Evolutionary conservation across 176 grass and related monocot species (phyloP).

Genomic region (Pontederia crassipes): DNA sequence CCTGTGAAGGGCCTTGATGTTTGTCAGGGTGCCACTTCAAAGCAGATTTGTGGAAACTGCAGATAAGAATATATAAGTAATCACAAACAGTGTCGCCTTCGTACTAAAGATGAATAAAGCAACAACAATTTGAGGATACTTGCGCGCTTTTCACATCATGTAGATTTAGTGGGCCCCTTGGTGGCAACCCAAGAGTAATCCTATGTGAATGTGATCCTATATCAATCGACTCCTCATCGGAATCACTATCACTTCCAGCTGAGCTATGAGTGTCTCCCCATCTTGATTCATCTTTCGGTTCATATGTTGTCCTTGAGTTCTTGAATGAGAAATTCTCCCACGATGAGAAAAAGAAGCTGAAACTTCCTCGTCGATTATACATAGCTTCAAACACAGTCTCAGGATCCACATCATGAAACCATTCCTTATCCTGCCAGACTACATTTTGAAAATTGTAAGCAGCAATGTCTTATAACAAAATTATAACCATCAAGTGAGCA

Average conservation of each 20-base stretch:
- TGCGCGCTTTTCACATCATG: conserved; percentile 83
- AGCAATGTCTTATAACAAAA: conserved; percentile 8
- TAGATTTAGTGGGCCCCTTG: conserved; percentile 46
- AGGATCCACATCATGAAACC: conserved; percentile 43
- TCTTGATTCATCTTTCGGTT: conserved; percentile 33
- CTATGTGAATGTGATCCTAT: conserved; percentile 53
- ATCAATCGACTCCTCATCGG: conserved; percentile 30
- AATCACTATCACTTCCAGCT: conserved; percentile 31
- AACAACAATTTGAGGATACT: conserved; percentile 19
- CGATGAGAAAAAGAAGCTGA: conserved; percentile 49
- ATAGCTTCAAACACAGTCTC: conserved; percentile 55
- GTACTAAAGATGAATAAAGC: background rate
- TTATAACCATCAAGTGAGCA: background rate
- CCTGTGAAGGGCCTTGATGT: conserved; percentile 71
- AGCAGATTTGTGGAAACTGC: conserved; percentile 59
- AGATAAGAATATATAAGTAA: background rate
- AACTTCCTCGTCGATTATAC: conserved; percentile 31
- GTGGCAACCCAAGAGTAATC: conserved; percentile 46
- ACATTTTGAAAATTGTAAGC: background rate
- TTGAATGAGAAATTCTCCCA: conserved; percentile 54
- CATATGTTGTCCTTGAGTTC: conserved; percentile 28
- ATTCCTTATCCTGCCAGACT: conserved; percentile 39
- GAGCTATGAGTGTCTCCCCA: conserved; percentile 24
- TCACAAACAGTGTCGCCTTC: background rate
- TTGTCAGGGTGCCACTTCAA: conserved; percentile 94